Base-by-base conservation (phyloP, 768 basidiomycete species). In the Tylopilus sp. region DNA sequence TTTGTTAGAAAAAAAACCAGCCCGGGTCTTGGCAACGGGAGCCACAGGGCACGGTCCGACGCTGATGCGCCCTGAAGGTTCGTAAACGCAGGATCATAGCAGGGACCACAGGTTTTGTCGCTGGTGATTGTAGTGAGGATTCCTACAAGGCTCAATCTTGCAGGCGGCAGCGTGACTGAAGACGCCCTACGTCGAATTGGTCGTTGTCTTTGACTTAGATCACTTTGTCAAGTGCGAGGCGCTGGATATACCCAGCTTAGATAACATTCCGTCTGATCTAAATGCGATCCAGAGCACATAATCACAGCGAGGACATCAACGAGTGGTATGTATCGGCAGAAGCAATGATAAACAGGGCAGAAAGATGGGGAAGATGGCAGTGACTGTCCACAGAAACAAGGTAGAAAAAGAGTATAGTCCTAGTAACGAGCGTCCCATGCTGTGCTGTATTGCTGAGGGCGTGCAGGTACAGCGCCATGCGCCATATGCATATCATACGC, bases 11-110 rank as follows among this genome's bases (percentile, higher is more conserved):
- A n/a, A n/a, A n/a, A n/a, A n/a, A n/a, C n/a, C n/a, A n/a, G n/a
- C n/a, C n/a, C n/a, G n/a, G n/a, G n/a, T n/a, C n/a, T n/a, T n/a
- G n/a, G n/a, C n/a, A n/a, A n/a, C n/a, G n/a, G n/a, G n/a, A n/a
- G n/a, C n/a, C n/a, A n/a, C 28, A 28, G 7, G 28, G 28, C 6
- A 8, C 28, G 66, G 8, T 59, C 69, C 4, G 75, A 79, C 26
- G 76, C 77, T 23, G 54, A 50, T 25, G 60, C 33, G 33, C 33
- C 76, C 50, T n/a, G n/a, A 71, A 66, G 21, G 80, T 81, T 57
- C 71, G 81, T 17, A 35, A 80, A 52, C 75, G 26, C 71, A 69
- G 65, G 41, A 26, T 13, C 17, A n/a, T n/a, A n/a, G n/a, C n/a
- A 54, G 45, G 22, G 56, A 54, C 15, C 53, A 11, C 48, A 55